Conservation (phyloP, 2,329 filamentous ascomycete species). For the Cladophialophora carrionii region DNA sequence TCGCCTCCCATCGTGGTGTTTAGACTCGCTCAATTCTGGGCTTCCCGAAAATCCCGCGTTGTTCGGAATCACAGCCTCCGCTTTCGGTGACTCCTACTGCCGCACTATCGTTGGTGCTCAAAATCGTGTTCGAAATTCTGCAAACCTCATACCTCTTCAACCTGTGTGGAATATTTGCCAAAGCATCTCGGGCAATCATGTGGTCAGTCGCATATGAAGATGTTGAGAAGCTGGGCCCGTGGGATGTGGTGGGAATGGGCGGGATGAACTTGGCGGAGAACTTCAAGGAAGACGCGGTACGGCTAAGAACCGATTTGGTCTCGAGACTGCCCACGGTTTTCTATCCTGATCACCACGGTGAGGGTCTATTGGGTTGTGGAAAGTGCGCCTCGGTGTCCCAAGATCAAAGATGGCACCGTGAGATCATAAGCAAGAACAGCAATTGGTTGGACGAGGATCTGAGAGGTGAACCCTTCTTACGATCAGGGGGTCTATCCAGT, state of each 20-base stretch:
- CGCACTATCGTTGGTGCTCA: neutral
- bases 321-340: constrained; percentile 1
- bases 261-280: neutral
- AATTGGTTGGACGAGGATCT: neutral
- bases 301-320: neutral
- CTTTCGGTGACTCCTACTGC: neutral
- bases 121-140: neutral
- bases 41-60: neutral
- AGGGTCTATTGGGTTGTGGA: neutral
- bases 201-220: neutral
- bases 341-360: constrained; percentile 1
- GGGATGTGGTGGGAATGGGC: neutral
- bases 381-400: neutral
- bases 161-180: neutral
- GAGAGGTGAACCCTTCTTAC: neutral
- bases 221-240: neutral
- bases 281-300: neutral
- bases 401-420: constrained; percentile 2
- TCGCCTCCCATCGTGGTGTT: neutral
- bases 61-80: neutral
- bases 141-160: constrained; percentile 3
- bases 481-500: neutral
- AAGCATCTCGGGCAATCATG: constrained; percentile 8
- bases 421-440: constrained; percentile 5
- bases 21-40: neutral